Conservation (phyloP, 1,139 yeast species). For the Pichia sp. region DNA sequence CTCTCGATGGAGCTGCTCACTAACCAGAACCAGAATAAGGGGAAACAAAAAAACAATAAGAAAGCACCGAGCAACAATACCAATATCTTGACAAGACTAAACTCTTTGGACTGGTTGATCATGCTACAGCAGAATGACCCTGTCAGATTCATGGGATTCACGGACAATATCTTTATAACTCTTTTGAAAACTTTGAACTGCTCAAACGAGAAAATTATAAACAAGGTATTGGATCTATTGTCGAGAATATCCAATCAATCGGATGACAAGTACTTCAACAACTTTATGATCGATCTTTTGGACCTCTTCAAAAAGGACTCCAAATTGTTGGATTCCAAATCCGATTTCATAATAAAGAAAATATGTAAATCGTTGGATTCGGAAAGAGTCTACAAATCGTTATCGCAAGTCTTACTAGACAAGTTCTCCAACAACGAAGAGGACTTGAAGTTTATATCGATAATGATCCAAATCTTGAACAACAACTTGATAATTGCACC, state of each 20-base stretch:
- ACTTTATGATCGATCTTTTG: constrained; percentile 69
- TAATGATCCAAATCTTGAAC: constrained; percentile 82
- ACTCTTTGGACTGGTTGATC: constrained; percentile 87
- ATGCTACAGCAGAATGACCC: constrained; percentile 77
- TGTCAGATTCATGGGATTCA: constrained; percentile 51
- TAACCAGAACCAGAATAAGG: neutral
- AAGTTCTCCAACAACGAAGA: constrained; percentile 34
- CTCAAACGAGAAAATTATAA: constrained; percentile 79
- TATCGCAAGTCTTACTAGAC: constrained; percentile 69
- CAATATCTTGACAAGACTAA: constrained; percentile 76
- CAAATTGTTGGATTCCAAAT: constrained; percentile 61
- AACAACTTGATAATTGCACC: constrained; percentile 86
- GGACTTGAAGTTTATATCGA: constrained; percentile 61
- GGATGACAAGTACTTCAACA: constrained; percentile 72
- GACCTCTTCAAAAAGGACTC: constrained; percentile 64
- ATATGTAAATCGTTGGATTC: constrained; percentile 78
- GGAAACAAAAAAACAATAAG: neutral
- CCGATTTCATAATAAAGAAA: constrained; percentile 81
- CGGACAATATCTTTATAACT: constrained; percentile 70
- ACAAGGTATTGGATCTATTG: constrained; percentile 68
- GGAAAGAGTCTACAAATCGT: constrained; percentile 74
- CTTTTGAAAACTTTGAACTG: constrained; percentile 78
- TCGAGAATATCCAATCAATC: constrained; percentile 77
- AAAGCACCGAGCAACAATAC: constrained; percentile 55
- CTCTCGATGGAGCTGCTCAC: constrained; percentile 50